Base-by-base conservation (phyloP, 768 basidiomycete genomes). In the Obba rivulosa region DNA sequence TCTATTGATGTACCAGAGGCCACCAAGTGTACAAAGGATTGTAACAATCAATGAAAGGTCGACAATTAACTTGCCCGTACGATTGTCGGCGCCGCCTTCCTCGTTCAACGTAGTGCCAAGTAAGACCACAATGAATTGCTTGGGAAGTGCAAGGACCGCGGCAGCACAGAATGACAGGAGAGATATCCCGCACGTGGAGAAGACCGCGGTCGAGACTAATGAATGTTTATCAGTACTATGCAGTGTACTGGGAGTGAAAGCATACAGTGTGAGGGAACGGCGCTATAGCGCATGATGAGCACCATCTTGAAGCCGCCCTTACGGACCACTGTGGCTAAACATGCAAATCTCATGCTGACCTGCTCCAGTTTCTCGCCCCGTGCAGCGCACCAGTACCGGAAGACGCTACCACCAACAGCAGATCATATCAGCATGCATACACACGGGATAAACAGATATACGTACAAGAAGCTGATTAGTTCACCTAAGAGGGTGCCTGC, bases 261-360 rank as follows among this genome's bases (percentile, higher is more conserved):
- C 81, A 52, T 59, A 88, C 86, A 92, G 57, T 90, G 92, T 14
- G 81, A 89, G 1, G 92, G 93, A 50, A 93, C 91, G 25, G 85
- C 91, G 56, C 85, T 87, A 47, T 85, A 72, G 25, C 87, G 79
- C 3, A 80, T 85, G 44, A 91, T 77, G 41, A 92, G 68, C 0
- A 87, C 87, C 49, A 92, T 81, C 62, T 77, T 83, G 72, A 94
- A 91, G 1, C 92, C 94, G 34, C 93, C 94, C n/a, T 92, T 87
- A 14, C 88, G 78, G 11, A 95, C 82, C 13, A 91, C 69, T 21
- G 66, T 67, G 1, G 72, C 72, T 9, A 79, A 64, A 57, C 74
- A 76, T 14, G 70, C 78, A 57, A 77, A 79, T 40, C 60, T 61
- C 8, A 77, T 56, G 35, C 71, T 70, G 22, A 62, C 70, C 57